phyloP scores from a whole-genome alignment of 805 yeast genomes.

The Dipodascopsis tothii region DNA sequence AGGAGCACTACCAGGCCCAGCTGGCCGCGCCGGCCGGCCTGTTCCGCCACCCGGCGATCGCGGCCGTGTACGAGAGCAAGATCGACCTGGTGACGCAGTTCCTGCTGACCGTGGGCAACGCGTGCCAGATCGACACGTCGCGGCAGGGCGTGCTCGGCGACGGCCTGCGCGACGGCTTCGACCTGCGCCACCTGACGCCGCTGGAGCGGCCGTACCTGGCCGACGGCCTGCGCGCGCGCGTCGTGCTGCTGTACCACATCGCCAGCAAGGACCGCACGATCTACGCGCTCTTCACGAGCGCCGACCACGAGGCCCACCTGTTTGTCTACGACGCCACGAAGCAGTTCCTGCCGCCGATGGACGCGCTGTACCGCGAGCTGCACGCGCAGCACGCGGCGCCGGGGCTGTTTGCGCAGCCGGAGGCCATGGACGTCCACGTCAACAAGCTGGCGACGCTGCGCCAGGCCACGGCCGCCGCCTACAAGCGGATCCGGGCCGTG shows the following conservation, averaged over 20 bases:
- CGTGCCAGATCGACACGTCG: conserved; percentile 60
- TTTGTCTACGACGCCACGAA: conserved; percentile 67
- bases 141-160: conserved; percentile 77
- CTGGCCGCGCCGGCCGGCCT: conserved; percentile 51
- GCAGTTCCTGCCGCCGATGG: conserved; percentile 46
- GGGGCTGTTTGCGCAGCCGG: not conserved
- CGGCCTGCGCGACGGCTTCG: conserved; percentile 81
- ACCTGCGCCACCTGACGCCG: conserved; percentile 30
- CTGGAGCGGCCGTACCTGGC: conserved; percentile 43
- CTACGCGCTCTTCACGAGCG: conserved; percentile 57
- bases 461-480: too few relatives aligned
- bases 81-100: conserved; percentile 64
- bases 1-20: conserved; percentile 51
- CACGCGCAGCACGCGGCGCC: not conserved
- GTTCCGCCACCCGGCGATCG: conserved; percentile 51
- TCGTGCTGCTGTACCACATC: conserved; percentile 61
- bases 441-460: too few relatives aligned
- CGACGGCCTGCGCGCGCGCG: conserved; percentile 28
- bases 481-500: too few relatives aligned
- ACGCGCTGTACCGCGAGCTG: conserved; percentile 49
- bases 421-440: not conserved
- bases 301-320: conserved; percentile 43
- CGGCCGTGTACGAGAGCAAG: conserved; percentile 71
- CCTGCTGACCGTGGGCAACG: conserved; percentile 67
- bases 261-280: conserved; percentile 69